Evolutionary conservation across 2,329 filamentous ascomycete genomes (phyloP).

Genomic region (Leptographium radiaticola): DNA sequence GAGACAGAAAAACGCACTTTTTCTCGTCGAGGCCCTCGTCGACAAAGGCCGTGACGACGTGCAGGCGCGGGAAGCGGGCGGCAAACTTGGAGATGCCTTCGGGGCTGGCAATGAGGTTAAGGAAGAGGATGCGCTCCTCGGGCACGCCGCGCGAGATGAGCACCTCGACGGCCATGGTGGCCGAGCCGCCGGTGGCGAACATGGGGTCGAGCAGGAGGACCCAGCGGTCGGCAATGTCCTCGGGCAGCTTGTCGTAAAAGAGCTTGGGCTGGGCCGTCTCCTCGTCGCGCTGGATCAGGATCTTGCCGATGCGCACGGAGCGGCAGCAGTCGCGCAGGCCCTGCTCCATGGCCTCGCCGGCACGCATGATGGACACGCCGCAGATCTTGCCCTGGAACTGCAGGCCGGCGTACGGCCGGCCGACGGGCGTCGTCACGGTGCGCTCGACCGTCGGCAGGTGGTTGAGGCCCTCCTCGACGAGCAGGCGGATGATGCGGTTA

Average conservation of each 20-base stretch:
- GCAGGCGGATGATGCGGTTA: conserved; percentile 89
- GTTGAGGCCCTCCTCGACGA: conserved; percentile 95
- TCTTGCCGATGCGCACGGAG: conserved; percentile 96
- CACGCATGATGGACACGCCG: conserved; percentile 95
- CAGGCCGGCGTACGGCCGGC: conserved; percentile 76
- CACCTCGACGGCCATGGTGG: conserved; percentile 93
- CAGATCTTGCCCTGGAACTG: conserved; percentile 98
- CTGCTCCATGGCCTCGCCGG: conserved; percentile 97
- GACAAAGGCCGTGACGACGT: conserved; percentile 91
- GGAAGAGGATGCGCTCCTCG: conserved; percentile 87
- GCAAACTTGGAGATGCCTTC: conserved; percentile 85
- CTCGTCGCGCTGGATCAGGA: conserved; percentile 93
- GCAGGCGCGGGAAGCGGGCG: conserved; percentile 72
- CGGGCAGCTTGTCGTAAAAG: conserved; percentile 95
- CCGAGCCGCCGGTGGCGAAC: conserved; percentile 94
- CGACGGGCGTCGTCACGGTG: conserved; percentile 81
- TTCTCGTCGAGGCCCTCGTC: conserved; percentile 91
- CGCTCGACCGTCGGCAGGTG: conserved; percentile 87
- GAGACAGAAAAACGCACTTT: conserved; percentile 46
- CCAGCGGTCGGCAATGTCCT: conserved; percentile 87
- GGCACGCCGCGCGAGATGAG: conserved; percentile 82
- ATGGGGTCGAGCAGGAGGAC: conserved; percentile 93
- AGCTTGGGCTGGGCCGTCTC: conserved; percentile 85
- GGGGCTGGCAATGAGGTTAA: conserved; percentile 95
- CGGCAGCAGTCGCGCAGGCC: conserved; percentile 91